Evolutionary conservation across 345 rosid species (phyloP).

Genomic region (Geranium brycei): DNA sequence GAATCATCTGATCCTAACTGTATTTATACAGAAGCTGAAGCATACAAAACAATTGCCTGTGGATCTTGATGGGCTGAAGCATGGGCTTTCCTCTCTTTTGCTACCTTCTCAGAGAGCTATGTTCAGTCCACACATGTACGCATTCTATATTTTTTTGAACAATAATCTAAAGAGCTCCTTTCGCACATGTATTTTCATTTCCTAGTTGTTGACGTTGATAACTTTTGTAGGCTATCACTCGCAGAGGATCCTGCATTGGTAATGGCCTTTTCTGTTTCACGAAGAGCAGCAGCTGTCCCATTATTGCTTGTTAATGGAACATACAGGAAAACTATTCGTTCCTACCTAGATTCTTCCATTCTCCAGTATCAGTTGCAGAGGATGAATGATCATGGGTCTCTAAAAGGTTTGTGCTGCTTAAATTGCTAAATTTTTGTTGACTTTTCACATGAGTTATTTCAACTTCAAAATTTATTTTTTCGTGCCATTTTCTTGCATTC

Average conservation of each 20-base stretch:
- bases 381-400: conserved; percentile 58
- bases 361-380: conserved; percentile 88
- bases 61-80: conserved; percentile 63
- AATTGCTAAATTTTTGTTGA: background rate
- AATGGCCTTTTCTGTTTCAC: conserved; percentile 95
- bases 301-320: conserved; percentile 95
- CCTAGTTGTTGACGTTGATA: conserved; percentile 13
- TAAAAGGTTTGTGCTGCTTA: conserved; percentile 44
- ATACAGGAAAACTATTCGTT: conserved; percentile 74
- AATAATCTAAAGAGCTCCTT: background rate
- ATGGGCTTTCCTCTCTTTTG: conserved; percentile 77
- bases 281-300: conserved; percentile 96
- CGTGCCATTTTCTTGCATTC: background rate
- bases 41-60: conserved; percentile 60
- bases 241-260: conserved; percentile 98
- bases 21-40: conserved; percentile 54
- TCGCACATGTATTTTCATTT: conserved; percentile 1
- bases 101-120: conserved; percentile 71
- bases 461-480: too few relatives aligned
- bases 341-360: conserved; percentile 86
- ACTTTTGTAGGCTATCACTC: conserved; percentile 57
- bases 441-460: background rate
- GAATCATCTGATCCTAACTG: conserved; percentile 13
- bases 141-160: conserved; percentile 6
- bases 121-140: conserved; percentile 69